These are phyloP conservation scores for Pelargonium citronellum DNA, from an alignment of 441 rosid genomes.

Conservation along the genomic window DNA sequence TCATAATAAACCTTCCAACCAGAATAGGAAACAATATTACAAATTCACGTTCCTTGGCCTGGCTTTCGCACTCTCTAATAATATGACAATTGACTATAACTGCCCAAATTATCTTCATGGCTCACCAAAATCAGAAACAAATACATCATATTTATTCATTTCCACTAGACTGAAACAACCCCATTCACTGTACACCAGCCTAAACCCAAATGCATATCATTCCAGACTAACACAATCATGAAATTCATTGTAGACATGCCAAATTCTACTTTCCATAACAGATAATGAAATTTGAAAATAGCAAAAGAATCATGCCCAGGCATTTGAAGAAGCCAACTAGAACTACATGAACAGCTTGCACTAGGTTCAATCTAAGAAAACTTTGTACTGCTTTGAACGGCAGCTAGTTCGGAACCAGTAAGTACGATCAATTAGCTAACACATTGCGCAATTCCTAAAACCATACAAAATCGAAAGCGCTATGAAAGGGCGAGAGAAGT, in stretches of 20 bases:
- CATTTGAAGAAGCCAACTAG: background rate
- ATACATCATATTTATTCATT: background rate
- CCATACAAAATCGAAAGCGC: background rate
- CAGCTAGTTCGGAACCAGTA: background rate
- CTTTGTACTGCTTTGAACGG: background rate
- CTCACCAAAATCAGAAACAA: background rate
- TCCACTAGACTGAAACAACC: background rate
- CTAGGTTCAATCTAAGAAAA: background rate
- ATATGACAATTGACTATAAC: background rate
- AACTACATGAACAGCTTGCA: background rate
- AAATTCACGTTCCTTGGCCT: background rate
- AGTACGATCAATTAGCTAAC: constrained; percentile 6
- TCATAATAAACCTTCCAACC: background rate
- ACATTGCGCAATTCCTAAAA: background rate
- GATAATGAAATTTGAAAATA: background rate
- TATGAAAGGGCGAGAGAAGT: background rate
- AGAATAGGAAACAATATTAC: background rate
- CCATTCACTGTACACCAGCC: background rate
- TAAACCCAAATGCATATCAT: constrained; percentile 4
- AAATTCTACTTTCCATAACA: background rate
- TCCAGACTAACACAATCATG: background rate
- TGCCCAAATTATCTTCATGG: background rate
- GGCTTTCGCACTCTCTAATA: background rate
- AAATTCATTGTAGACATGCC: background rate
- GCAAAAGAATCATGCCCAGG: background rate